Evolutionary conservation across 129 eudicot species (phyloP).

Genomic region (Flaveria bidentis): DNA sequence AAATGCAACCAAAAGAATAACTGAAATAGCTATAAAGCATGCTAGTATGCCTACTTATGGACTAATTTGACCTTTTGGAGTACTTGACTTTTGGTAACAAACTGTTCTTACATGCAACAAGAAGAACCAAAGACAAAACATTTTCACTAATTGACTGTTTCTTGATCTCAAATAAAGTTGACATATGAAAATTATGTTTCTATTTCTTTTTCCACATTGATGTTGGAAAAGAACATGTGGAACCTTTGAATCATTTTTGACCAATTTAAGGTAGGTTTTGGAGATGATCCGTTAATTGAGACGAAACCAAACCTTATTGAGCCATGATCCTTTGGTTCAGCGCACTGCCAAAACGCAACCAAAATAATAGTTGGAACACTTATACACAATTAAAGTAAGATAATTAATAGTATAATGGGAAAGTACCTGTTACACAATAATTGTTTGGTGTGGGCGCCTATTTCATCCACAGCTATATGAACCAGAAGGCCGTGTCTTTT

Average conservation of each 20-base stretch:
- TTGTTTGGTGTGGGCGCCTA: too few relatives aligned
- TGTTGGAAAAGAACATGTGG: neutral
- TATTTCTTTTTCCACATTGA: neutral
- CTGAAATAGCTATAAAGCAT: neutral
- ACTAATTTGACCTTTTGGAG: neutral
- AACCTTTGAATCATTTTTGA: too few relatives aligned
- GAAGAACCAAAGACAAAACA: neutral
- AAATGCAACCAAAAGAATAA: neutral
- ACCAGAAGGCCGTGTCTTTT: too few relatives aligned
- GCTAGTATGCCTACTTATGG: too few relatives aligned
- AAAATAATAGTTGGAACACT: too few relatives aligned
- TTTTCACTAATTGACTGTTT: neutral
- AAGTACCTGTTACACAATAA: too few relatives aligned
- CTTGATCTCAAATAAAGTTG: neutral
- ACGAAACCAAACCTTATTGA: neutral
- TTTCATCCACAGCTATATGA: too few relatives aligned
- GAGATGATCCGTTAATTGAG: neutral
- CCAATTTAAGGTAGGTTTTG: neutral
- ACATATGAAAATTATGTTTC: neutral
- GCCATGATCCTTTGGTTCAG: too few relatives aligned
- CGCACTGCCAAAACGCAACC: too few relatives aligned
- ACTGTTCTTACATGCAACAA: too few relatives aligned
- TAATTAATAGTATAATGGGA: too few relatives aligned
- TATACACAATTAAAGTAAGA: too few relatives aligned
- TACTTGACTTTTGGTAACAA: neutral